Evolutionary conservation across 2,329 filamentous ascomycete genomes (phyloP).

Genomic region (Lachnellula occidentalis): DNA sequence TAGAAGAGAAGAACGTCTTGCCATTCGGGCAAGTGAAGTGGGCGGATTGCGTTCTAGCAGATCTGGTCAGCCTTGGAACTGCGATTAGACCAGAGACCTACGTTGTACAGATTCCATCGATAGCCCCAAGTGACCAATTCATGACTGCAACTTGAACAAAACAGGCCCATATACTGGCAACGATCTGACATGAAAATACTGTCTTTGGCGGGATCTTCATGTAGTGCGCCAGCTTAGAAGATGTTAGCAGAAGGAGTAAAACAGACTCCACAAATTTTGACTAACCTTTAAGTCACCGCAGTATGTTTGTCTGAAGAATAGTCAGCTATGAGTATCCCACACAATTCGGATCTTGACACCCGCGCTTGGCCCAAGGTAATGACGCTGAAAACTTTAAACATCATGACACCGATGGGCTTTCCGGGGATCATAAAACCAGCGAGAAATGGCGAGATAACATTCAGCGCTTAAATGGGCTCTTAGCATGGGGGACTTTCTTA

Average conservation of each 20-base stretch:
- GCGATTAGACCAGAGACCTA: constrained; percentile 31
- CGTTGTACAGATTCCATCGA: constrained; percentile 56
- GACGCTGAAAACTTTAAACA: constrained; percentile 71
- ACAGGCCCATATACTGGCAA: constrained; percentile 50
- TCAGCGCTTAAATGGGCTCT: constrained; percentile 48
- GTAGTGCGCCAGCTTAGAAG: constrained; percentile 59
- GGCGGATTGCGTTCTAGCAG: constrained; percentile 44
- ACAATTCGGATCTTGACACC: constrained; percentile 31
- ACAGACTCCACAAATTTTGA: neutral
- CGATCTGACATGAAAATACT: constrained; percentile 40
- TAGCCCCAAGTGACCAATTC: constrained; percentile 54
- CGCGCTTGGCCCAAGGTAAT: constrained; percentile 50
- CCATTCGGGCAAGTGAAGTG: constrained; percentile 53
- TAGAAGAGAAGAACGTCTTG: constrained; percentile 59
- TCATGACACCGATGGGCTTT: constrained; percentile 67
- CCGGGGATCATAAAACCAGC: constrained; percentile 66
- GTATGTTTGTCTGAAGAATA: constrained; percentile 48
- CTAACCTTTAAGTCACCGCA: constrained; percentile 20
- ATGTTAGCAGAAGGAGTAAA: constrained; percentile 32
- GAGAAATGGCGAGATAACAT: constrained; percentile 67
- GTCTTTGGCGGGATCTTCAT: constrained; percentile 36
- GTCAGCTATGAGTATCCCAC: constrained; percentile 37
- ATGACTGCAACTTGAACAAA: constrained; percentile 60
- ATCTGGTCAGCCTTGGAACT: neutral
- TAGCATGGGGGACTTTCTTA: constrained; percentile 23